These are phyloP conservation scores for Trichaptum fuscoviolaceum DNA, from an alignment of 768 basidiomycete genomes.

Conservation along the genomic window DNA sequence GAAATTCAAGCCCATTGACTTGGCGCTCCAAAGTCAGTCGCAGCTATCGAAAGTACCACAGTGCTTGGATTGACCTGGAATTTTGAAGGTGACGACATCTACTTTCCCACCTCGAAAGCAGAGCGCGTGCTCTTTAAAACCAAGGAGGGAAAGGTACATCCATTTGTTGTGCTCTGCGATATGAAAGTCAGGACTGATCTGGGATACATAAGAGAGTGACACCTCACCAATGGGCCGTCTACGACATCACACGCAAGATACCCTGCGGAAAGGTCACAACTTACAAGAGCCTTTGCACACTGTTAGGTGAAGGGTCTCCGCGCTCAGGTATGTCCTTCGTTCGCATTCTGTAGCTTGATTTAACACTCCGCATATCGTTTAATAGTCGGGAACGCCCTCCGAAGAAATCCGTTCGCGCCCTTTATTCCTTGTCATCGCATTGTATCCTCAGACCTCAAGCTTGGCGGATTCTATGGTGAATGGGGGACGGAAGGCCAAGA, in stretches of 20 bases:
- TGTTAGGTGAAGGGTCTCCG: slow-evolving; percentile 51
- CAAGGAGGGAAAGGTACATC: slow-evolving; percentile 23
- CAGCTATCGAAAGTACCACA: neutral
- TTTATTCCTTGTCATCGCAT: slow-evolving; percentile 68
- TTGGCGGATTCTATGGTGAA: slow-evolving; percentile 63
- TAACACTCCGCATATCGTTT: neutral
- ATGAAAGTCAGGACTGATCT: slow-evolving; percentile 16
- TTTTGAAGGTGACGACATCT: neutral
- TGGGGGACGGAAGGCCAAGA: slow-evolving; percentile 42
- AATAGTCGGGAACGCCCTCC: slow-evolving; percentile 59
- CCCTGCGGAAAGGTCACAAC: slow-evolving; percentile 50
- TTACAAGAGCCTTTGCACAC: slow-evolving; percentile 47
- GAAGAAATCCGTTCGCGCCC: slow-evolving; percentile 63
- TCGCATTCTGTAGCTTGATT: neutral
- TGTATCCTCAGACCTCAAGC: slow-evolving; percentile 51
- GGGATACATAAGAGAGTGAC: slow-evolving; percentile 39
- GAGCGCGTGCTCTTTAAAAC: slow-evolving; percentile 22
- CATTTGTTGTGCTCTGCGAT: neutral
- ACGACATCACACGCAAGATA: slow-evolving; percentile 46
- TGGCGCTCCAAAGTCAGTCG: neutral
- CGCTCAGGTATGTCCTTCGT: slow-evolving; percentile 46
- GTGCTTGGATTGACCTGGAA: neutral
- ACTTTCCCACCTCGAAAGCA: neutral
- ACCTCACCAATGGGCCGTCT: slow-evolving; percentile 54
- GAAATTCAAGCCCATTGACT: neutral